phyloP scores from a whole-genome alignment of 768 basidiomycete species.

The Leccinum olivaceopallidum region DNA sequence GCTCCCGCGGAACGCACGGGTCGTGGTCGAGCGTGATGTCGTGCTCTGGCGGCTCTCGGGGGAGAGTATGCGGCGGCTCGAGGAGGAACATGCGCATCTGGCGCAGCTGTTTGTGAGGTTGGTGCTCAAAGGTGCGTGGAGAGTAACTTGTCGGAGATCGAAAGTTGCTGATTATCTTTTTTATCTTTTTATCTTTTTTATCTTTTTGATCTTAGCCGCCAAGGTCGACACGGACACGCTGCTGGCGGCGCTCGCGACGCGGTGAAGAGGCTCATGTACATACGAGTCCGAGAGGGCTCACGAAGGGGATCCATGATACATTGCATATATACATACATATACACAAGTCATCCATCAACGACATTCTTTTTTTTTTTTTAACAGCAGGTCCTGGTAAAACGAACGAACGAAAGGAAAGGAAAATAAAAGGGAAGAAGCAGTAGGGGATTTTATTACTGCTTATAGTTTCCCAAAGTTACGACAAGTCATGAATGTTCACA shows the following conservation, averaged over 20 bases:
- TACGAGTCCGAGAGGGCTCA: neutral
- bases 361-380: slow-evolving; percentile 1
- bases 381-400: neutral
- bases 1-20: slow-evolving; percentile 80
- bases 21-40: slow-evolving; percentile 74
- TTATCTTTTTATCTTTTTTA: neutral
- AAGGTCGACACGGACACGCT: slow-evolving; percentile 66
- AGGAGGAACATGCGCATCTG: slow-evolving; percentile 64
- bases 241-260: slow-evolving; percentile 53
- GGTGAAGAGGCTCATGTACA: slow-evolving; percentile 18
- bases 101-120: slow-evolving; percentile 66
- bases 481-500: neutral
- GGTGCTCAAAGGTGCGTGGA: slow-evolving; percentile 67
- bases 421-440: neutral
- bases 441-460: neutral
- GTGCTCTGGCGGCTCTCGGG: slow-evolving; percentile 80
- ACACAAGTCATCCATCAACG: slow-evolving; percentile 2
- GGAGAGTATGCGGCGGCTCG: slow-evolving; percentile 58
- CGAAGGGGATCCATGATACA: neutral
- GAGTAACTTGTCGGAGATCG: neutral
- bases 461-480: neutral
- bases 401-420: neutral
- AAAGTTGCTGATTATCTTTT: neutral
- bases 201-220: slow-evolving; percentile 43
- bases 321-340: neutral